These are phyloP conservation scores for Termitomyces sp. DNA, from an alignment of 1,284 basidiomycete species.

Conservation along the genomic window DNA sequence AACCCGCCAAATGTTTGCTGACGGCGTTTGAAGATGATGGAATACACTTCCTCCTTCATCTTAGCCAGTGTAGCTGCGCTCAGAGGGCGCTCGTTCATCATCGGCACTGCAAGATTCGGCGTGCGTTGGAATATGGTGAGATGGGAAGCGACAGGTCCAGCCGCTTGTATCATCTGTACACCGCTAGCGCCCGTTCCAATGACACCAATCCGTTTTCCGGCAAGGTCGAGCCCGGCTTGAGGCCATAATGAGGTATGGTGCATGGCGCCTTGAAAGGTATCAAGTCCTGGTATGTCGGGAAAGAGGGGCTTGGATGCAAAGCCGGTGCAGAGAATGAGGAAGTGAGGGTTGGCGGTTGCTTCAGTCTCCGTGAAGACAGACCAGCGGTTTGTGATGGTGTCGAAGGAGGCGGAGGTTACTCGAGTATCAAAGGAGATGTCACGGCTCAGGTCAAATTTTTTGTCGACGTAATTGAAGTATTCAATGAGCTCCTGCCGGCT, in stretches of 20 bases:
- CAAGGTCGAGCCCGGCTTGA: conserved; percentile 17
- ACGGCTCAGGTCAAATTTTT: conserved; percentile 21
- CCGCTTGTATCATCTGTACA: conserved; percentile 24
- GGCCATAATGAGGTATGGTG: conserved; percentile 24
- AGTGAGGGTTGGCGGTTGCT: conserved; percentile 13
- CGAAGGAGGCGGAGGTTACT: conserved; percentile 20
- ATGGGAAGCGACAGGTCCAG: conserved; percentile 17
- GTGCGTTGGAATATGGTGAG: conserved; percentile 28
- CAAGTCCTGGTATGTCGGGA: conserved; percentile 20
- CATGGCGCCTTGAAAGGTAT: conserved; percentile 20
- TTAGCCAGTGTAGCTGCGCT: conserved; percentile 10
- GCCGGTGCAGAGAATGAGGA: conserved; percentile 22
- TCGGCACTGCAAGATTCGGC: conserved; percentile 22
- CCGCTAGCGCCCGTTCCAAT: conserved; percentile 25
- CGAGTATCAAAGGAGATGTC: conserved; percentile 22
- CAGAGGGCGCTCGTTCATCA: conserved; percentile 12
- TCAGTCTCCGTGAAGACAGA: conserved; percentile 19
- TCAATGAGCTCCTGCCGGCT: conserved; percentile 18
- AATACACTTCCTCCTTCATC: conserved; percentile 20
- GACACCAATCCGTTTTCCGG: conserved; percentile 21
- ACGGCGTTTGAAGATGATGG: conserved; percentile 17
- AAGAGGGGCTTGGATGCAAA: conserved; percentile 22
- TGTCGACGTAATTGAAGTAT: conserved; percentile 22
- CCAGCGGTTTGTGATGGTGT: conserved; percentile 19
- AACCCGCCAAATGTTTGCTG: conserved; percentile 23